Base-by-base conservation (phyloP, 768 basidiomycete genomes). In the Pleurotus tuber-regium region DNA sequence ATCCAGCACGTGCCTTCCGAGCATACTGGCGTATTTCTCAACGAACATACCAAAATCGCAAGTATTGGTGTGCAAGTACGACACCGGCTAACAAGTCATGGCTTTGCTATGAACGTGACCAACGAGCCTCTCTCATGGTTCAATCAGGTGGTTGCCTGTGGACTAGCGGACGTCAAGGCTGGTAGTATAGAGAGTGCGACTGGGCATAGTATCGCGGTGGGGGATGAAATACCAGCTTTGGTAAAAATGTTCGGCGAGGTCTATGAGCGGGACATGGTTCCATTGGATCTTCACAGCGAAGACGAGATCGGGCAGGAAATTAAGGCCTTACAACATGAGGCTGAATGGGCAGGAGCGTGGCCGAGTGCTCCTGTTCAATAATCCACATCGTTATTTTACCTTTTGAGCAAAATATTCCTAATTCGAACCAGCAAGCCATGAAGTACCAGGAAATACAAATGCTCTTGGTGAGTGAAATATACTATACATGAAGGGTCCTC, bases 21-120 rank as follows among this genome's bases (percentile, higher is more conserved):
- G 42, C 86, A 95, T 61, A 96, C 94, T 2, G 97, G 97, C 19
- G 86, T 97, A 24, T 98, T 98, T 65, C 69, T 93, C 47, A 79
- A 89, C 60, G 70, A 75, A n/a, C 70, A 69, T 25, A 87, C 87
- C 40, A 99, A 98, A 68, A 76, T 99, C 59, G 92, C 83, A 14
- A 98, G 96, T 61, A 96, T 99, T 47, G 97, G 97, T 38, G 92
- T 99, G 47, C 94, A 98, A 66, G 86, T 98, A 49, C 85, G 94
- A 51, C 95, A 98, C 63, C 82, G 96, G 38, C 78, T 99, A 50
- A 96, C 97, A 38, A 88, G 86, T 21, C 97, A 99, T 65, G 97
- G 97, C 1, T 97, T 99, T 69, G 83, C 94, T 1, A 71, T 98
- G 63, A 99, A 99, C 67, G 74, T 98, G 53, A 92, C 92, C 0